phyloP scores from a whole-genome alignment of 768 basidiomycete species.

The Cyclocybe cylindracea region DNA sequence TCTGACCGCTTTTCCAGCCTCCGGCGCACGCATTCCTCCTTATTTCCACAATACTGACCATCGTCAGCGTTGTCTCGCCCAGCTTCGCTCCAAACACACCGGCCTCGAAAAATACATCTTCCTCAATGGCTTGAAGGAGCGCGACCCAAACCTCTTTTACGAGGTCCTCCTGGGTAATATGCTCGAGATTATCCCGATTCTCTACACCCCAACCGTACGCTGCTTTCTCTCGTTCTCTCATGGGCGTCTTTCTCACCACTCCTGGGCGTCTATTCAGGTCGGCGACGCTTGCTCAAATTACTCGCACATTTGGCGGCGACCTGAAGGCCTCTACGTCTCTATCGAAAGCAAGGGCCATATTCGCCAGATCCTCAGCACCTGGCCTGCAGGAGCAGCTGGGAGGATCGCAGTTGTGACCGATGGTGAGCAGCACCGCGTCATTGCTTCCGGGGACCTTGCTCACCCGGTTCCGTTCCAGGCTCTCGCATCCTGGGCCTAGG shows the following conservation, averaged over 20 bases:
- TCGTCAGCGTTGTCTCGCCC: constrained; percentile 53
- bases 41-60: constrained; percentile 52
- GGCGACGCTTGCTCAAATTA: constrained; percentile 76
- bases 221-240: background rate
- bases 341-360: constrained; percentile 69
- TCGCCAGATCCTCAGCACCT: constrained; percentile 52
- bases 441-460: constrained; percentile 14
- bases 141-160: constrained; percentile 69
- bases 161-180: constrained; percentile 61
- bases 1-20: constrained; percentile 15
- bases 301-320: constrained; percentile 66
- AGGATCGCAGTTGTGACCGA: constrained; percentile 82
- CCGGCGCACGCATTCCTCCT: constrained; percentile 42
- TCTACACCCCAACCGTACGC: constrained; percentile 74
- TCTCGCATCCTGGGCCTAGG: constrained; percentile 75
- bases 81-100: constrained; percentile 56
- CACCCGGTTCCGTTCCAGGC: constrained; percentile 31
- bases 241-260: constrained; percentile 7
- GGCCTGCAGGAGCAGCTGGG: constrained; percentile 44
- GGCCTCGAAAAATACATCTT: constrained; percentile 73
- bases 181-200: constrained; percentile 66
- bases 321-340: constrained; percentile 62
- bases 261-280: constrained; percentile 35
- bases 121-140: constrained; percentile 61
- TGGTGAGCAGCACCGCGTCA: constrained; percentile 33